Percentiles rank a stretch among this genome's conserved stretches.
These are phyloP conservation scores for Leccinum variicolor DNA, from an alignment of 768 basidiomycete genomes.

Conservation along the genomic window DNA sequence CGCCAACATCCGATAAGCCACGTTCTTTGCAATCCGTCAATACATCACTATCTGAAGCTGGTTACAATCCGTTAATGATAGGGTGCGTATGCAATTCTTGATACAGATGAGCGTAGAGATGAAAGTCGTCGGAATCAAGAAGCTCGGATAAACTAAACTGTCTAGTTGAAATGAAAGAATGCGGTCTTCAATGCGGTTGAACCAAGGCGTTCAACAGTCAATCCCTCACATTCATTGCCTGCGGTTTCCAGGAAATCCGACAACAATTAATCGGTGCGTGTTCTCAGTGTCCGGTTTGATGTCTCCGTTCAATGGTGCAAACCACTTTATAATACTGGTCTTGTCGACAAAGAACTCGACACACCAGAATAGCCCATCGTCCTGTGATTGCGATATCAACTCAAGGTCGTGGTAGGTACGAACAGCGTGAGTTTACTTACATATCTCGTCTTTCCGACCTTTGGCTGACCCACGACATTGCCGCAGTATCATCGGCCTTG, in stretches of 20 bases:
- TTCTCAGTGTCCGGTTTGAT: conserved; percentile 56
- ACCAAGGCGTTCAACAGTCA: neutral
- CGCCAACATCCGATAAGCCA: too few relatives aligned
- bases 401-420: neutral
- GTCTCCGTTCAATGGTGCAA: conserved; percentile 62
- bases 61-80: too few relatives aligned
- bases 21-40: too few relatives aligned
- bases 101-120: too few relatives aligned
- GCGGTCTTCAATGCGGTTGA: too few relatives aligned
- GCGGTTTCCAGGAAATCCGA: conserved; percentile 36
- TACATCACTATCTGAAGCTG: too few relatives aligned
- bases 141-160: neutral
- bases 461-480: conserved; percentile 42
- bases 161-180: neutral
- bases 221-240: neutral
- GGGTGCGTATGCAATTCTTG: too few relatives aligned
- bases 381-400: conserved; percentile 27
- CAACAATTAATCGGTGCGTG: conserved; percentile 41
- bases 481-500: conserved; percentile 52
- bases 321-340: conserved; percentile 50
- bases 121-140: too few relatives aligned
- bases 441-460: conserved; percentile 43
- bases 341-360: conserved; percentile 40
- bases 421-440: conserved; percentile 29
- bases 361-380: conserved; percentile 51